Base-by-base conservation (phyloP, 257 asterid species). In the Forsythia viridissima region DNA sequence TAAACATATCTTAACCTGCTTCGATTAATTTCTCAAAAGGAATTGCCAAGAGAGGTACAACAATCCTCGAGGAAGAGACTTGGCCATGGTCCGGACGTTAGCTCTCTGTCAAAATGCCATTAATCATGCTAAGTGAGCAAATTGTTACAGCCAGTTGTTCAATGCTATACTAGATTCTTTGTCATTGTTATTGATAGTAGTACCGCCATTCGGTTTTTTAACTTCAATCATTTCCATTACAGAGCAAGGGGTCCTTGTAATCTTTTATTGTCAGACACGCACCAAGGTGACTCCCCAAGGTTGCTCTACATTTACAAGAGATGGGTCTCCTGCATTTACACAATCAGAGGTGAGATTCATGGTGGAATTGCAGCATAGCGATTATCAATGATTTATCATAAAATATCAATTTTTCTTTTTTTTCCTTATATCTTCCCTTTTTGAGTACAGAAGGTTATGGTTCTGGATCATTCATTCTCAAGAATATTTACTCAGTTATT, bases 301-400 rank as follows among this genome's bases (percentile, higher is more conserved):
- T 84, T 89, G 91, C 88, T 95, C 76, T 95, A 88, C 81, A 88
- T 95, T 65, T 93, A 89, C 84, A 93, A 89, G 92, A 91, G 93
- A 91, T 95, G 99, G 99, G 86, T 83, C 43, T 88, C 97, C 73
- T 88, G 90, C 83, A 87, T 95, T 75, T 95, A 92, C 91, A 85
- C 92, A 4, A 87, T 91, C 52, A 87, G 82, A 90, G 92, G 97
- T 86, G 48, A 40, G 70, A 75, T 0, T n/a, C 77, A 70, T 8
- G 2, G 40, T 65, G 80, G 34, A 44, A 78, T 39, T 41, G 68
- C 40, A 66, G 63, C 70, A 72, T 55, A 61, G n/a, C 59, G 40
- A 30, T 44, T 40, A 68, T 34, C 16, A 16, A 9, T 63, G 51
- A 21, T 5, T 43, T 11, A 12, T 46, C 52, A 12, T 46, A 46